Percentiles rank a stretch among this genome's conserved stretches.
Evolutionary conservation across 1,139 yeast species (phyloP).

Genomic region (Candida sanyaensis): DNA sequence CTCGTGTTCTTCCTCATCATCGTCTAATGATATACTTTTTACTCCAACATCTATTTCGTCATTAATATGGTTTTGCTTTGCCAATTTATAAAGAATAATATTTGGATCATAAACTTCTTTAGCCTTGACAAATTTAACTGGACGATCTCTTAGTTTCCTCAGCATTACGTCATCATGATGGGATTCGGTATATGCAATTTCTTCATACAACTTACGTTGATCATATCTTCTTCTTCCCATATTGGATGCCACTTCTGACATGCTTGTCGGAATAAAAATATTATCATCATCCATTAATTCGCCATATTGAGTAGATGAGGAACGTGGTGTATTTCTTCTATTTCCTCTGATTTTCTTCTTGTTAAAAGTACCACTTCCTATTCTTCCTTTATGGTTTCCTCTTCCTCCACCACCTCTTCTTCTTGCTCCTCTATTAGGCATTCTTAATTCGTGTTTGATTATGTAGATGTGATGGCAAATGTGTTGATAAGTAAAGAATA

Average conservation of each 20-base stretch:
- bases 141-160: conserved; percentile 55
- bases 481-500: neutral
- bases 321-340: conserved; percentile 7
- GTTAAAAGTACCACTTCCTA: conserved; percentile 14
- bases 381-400: conserved; percentile 25
- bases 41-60: conserved; percentile 16
- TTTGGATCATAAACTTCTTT: conserved; percentile 69
- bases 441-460: neutral
- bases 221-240: conserved; percentile 20
- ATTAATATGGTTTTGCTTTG: conserved; percentile 25
- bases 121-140: conserved; percentile 69
- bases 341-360: conserved; percentile 20
- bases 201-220: conserved; percentile 36
- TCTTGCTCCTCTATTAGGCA: conserved; percentile 14
- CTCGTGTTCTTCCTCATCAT: conserved; percentile 6
- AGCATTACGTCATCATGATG: conserved; percentile 46
- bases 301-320: conserved; percentile 18
- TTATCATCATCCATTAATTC: conserved; percentile 46
- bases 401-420: conserved; percentile 25
- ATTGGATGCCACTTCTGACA: conserved; percentile 35
- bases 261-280: conserved; percentile 27
- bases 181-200: conserved; percentile 45
- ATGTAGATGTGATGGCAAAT: neutral
- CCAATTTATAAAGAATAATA: conserved; percentile 34
- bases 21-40: conserved; percentile 12